Evolutionary conservation across 805 yeast species (phyloP), one percentile per base, ranked within the genome.

Genomic region (Metschnikowia cerradonensis): DNA sequence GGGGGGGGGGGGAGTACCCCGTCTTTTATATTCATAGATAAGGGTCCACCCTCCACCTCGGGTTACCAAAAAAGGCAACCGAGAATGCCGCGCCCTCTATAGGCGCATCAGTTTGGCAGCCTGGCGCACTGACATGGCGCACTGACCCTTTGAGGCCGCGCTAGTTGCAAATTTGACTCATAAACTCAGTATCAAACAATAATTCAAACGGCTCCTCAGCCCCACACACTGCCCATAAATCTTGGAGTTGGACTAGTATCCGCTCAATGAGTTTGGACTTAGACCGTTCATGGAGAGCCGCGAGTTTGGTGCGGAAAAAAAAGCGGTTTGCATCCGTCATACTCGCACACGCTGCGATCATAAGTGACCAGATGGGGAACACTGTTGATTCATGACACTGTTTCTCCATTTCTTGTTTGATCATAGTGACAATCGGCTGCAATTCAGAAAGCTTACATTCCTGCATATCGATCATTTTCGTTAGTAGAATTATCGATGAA

Each of bases 281-380:
- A 14, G 57, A 49, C 7, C 47, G 19, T 15, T 26, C 20, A 26
- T 47, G 23, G 15, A 56, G 39, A 1, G 41, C 41, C 4, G 46
- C 39, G 15, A 52, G 48, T 22, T 43, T n/a, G 3, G 26, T 20
- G 20, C 41, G 34, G 43, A 54, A 56, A 36, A 52, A 54, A 6
- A 7, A 26, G 8, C 53, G 51, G 34, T 51, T 45, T 5, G 38
- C 26, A 7, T 15, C 30, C 8, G 32, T 37, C 10, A 34, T 26
- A n/a, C 52, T 45, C 15, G 60, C 38, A 32, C 58, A 48, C 13
- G 57, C 58, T 15, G 53, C 58, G 23, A 54, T 56, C 51, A 52
- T 48, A 4, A 54, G 48, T 8, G 57, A 43, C 60, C 60, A 56
- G 3, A 56, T 52, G 8, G 60, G 60, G 19, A 56, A 49, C 26